Base-by-base conservation (phyloP, 2,329 filamentous ascomycete species). In the Mycocentrospora acerina region DNA sequence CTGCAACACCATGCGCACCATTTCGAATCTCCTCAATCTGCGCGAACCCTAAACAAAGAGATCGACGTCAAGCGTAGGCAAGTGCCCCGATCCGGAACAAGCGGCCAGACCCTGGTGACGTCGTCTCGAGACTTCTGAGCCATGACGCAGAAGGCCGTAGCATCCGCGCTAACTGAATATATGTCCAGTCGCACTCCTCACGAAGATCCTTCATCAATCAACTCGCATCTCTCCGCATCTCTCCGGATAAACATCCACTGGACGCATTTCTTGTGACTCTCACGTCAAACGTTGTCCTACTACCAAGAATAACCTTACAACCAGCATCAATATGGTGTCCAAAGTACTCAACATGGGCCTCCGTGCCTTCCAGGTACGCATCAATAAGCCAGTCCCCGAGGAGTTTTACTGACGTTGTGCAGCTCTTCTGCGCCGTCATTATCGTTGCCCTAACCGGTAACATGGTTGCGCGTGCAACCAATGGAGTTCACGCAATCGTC, bases 391-490 rank as follows among this genome's bases (percentile, higher is more conserved):
- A 18, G 14, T 13, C 3, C 3, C 28, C n/a, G 13, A 15, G n/a
- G 12, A 4, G 11, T 3, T 15, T 22, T 29, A 6, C 27, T 41
- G 24, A 49, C 32, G 5, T 12, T 17, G 13, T 16, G 12, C 48
- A 83, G 79, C 78, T 83, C 64, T 33, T 82, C 56, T 82, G 75
- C 68, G 71, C 78, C 24, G 60, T 83, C 40, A 72, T 85, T 55
- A 65, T 83, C 57, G 78, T 83, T 70, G 72, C 79, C 10, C 71
- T 85, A 30, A 62, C 81, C 51, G 81, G 80, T 51, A 81, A 83
- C 71, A 81, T 82, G 71, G 80, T 84, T 59, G 70, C 72, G 35
- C 68, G 73, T 26, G 66, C 74, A 4, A 69, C 67, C 41, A 55
- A 68, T 35, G 77, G 80, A 59, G 78, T 80, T 53, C 75, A 79